Conservation (phyloP, 108 stramenopile species). For the Cyclotella kingstonii region DNA sequence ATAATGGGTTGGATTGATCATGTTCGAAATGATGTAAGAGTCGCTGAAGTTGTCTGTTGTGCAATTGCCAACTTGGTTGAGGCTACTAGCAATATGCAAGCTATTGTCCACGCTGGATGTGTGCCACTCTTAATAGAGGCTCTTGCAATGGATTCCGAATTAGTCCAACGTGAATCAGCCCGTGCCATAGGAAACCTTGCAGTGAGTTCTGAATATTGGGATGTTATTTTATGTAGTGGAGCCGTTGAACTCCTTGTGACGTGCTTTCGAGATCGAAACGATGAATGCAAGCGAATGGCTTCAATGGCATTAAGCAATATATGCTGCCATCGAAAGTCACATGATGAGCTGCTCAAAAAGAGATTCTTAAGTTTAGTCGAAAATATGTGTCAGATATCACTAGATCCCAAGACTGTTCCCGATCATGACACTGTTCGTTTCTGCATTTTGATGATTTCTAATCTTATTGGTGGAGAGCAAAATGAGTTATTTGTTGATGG, state of each 20-base stretch:
- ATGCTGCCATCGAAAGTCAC: constrained; percentile 60
- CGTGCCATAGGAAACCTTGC: constrained; percentile 82
- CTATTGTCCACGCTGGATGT: constrained; percentile 55
- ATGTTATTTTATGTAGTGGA: constrained; percentile 54
- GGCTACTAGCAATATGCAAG: constrained; percentile 64
- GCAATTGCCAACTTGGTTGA: constrained; percentile 83
- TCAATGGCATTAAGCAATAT: constrained; percentile 72
- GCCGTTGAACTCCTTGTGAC: constrained; percentile 50
- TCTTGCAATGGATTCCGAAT: constrained; percentile 42
- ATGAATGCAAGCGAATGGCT: constrained; percentile 61
- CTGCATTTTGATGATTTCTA: constrained; percentile 66
- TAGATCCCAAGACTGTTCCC: constrained; percentile 64
- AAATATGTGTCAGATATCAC: constrained; percentile 47
- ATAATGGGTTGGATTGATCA: constrained; percentile 46
- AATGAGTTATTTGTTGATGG: constrained; percentile 50
- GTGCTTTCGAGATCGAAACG: constrained; percentile 53
- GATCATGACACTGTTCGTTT: constrained; percentile 80
- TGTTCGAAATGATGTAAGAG: constrained; percentile 11
- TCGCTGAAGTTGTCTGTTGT: constrained; percentile 69
- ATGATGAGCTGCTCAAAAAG: constrained; percentile 49
- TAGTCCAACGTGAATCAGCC: constrained; percentile 69
- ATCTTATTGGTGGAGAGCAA: constrained; percentile 53
- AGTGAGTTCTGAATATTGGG: constrained; percentile 71
- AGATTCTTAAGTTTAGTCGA: constrained; percentile 60
- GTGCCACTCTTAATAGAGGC: constrained; percentile 63